Conservation (phyloP, 805 yeast genomes). For the Yarrowia sp. region DNA sequence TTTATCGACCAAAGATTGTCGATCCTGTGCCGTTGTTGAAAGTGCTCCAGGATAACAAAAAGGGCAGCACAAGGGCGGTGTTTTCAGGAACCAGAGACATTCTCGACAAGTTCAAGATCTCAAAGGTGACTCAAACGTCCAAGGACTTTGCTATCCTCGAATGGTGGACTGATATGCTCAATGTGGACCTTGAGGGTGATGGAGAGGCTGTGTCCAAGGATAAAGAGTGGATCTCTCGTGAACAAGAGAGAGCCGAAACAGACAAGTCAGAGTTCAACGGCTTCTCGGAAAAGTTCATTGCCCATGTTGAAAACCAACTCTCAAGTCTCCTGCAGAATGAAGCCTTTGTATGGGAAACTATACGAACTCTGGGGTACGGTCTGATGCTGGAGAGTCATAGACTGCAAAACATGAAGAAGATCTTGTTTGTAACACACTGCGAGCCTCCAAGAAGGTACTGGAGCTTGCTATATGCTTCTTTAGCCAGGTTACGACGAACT, state of each 20-base stretch:
- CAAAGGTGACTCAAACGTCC: not conserved
- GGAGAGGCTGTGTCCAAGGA: slow-evolving; percentile 30
- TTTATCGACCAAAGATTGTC: slow-evolving; percentile 21
- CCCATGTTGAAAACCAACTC: slow-evolving; percentile 6
- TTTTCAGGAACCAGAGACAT: slow-evolving; percentile 6
- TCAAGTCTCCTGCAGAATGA: slow-evolving; percentile 8
- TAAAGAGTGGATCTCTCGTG: slow-evolving; percentile 13
- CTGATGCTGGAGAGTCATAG: slow-evolving; percentile 19
- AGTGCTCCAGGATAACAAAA: slow-evolving; percentile 11
- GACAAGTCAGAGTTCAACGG: slow-evolving; percentile 31
- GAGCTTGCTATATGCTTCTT: slow-evolving; percentile 21
- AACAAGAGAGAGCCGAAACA: not conserved
- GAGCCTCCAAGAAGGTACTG: slow-evolving; percentile 22
- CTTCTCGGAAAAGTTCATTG: slow-evolving; percentile 23
- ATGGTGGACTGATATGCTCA: slow-evolving; percentile 30
- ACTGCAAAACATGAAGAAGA: slow-evolving; percentile 14
- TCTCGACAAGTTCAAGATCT: slow-evolving; percentile 13
- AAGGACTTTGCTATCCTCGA: slow-evolving; percentile 11
- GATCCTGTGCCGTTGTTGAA: slow-evolving; percentile 16
- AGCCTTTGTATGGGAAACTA: slow-evolving; percentile 23
- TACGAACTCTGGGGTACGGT: slow-evolving; percentile 17
- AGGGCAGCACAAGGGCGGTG: not conserved
- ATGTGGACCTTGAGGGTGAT: slow-evolving; percentile 15
- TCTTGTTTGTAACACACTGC: slow-evolving; percentile 17
- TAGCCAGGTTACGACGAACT: slow-evolving; percentile 1